A percentile compares a stretch with the other conserved stretches of the same genome.
These are phyloP conservation scores for Funneliformis geosporum DNA, from an alignment of 192 early-diverging fungal species.

Conservation along the genomic window DNA sequence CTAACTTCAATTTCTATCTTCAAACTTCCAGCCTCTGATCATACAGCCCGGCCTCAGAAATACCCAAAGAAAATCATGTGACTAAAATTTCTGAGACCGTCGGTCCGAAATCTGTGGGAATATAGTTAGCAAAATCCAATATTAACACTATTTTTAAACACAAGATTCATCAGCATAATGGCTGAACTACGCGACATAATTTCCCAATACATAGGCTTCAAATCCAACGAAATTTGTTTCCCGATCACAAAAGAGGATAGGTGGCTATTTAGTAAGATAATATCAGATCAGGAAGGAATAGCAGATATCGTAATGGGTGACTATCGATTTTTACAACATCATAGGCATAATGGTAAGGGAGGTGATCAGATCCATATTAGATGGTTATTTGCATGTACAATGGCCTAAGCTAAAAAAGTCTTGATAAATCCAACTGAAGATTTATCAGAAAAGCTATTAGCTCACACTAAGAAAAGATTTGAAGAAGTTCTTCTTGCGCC, in stretches of 20 bases:
- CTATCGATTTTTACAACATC: constrained; percentile 15
- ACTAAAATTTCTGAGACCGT: neutral
- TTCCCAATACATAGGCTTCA: constrained; percentile 26
- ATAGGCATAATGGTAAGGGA: constrained; percentile 11
- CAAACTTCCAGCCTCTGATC: too few species aligned
- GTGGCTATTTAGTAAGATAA: neutral
- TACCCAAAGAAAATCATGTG: too few species aligned
- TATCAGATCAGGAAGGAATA: constrained; percentile 14
- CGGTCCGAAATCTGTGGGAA: too few species aligned
- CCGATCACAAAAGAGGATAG: too few species aligned
- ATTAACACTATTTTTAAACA: neutral
- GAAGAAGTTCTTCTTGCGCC: too few species aligned
- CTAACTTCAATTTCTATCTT: too few species aligned
- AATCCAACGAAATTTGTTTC: constrained; percentile 5
- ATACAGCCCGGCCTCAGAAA: too few species aligned
- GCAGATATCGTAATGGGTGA: constrained; percentile 14
- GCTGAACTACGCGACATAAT: constrained; percentile 9
- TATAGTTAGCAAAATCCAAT: neutral
- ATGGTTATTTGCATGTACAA: neutral
- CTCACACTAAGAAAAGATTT: neutral
- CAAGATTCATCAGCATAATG: too few species aligned
- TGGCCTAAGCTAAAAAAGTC: neutral
- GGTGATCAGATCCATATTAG: neutral
- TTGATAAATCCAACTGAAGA: neutral
- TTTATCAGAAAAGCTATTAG: neutral